phyloP scores from a whole-genome alignment of 805 yeast genomes.

The Yamadazyma scolyti region DNA sequence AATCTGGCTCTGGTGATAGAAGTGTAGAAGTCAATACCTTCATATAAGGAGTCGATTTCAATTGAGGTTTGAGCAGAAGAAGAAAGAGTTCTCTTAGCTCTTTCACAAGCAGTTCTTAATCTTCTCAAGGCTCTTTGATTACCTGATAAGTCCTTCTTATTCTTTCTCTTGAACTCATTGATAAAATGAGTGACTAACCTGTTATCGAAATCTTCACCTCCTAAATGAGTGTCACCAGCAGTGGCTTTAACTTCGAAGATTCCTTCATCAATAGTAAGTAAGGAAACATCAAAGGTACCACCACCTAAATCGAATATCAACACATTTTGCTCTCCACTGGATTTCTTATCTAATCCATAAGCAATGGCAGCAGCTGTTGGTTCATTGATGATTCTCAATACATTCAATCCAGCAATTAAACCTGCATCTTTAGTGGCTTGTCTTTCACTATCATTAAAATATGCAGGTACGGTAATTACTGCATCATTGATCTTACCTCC shows the following conservation, averaged over 20 bases:
- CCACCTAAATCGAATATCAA: conserved; percentile 96
- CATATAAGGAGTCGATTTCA: conserved; percentile 92
- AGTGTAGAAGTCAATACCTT: conserved; percentile 94
- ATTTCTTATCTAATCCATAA: conserved; percentile 50
- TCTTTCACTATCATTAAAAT: conserved; percentile 42
- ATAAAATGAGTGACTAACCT: conserved; percentile 84
- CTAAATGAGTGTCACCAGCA: conserved; percentile 95
- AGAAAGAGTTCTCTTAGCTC: conserved; percentile 95
- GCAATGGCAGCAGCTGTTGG: conserved; percentile 47
- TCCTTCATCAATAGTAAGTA: conserved; percentile 84
- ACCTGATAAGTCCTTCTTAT: conserved; percentile 74
- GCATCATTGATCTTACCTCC: conserved; percentile 71
- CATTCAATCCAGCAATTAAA: conserved; percentile 44
- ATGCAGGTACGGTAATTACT: conserved; percentile 42
- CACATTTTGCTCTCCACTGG: conserved; percentile 71
- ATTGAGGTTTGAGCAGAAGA: conserved; percentile 94
- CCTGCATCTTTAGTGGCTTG: conserved; percentile 45
- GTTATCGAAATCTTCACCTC: conserved; percentile 96
- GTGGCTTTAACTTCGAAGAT: conserved; percentile 91
- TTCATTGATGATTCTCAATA: conserved; percentile 41
- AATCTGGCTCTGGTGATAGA: conserved; percentile 96
- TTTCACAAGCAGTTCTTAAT: conserved; percentile 95
- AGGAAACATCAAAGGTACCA: conserved; percentile 93
- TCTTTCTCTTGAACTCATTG: conserved; percentile 93
- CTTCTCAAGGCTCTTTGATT: conserved; percentile 88